These are phyloP conservation scores for Zizania palustris DNA, from an alignment of 202 grass and related monocot species.

Conservation along the genomic window DNA sequence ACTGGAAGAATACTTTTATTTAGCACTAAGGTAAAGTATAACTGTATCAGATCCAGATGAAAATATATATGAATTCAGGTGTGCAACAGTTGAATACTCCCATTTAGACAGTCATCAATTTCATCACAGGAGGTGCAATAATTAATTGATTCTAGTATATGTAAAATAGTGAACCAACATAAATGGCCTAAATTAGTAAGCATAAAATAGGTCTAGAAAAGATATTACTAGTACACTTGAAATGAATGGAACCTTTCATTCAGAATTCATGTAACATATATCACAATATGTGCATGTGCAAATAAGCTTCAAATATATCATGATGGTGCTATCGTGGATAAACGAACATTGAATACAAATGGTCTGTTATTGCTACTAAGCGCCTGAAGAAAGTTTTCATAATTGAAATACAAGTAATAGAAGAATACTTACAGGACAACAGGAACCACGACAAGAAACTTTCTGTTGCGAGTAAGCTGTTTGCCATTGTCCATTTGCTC, in stretches of 20 bases:
- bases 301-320: slow-evolving; percentile 21
- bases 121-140: background rate
- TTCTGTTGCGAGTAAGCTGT: slow-evolving; percentile 59
- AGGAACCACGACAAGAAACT: slow-evolving; percentile 56
- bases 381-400: background rate
- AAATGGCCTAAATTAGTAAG: background rate
- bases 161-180: background rate
- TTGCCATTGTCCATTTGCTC: slow-evolving; percentile 66
- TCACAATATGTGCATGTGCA: background rate
- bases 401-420: slow-evolving; percentile 20
- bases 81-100: slow-evolving; percentile 1
- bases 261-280: slow-evolving; percentile 10
- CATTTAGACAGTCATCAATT: slow-evolving; percentile 13
- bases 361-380: background rate
- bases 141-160: background rate
- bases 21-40: slow-evolving; percentile 11
- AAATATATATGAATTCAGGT: background rate
- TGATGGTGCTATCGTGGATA: background rate
- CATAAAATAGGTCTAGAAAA: background rate
- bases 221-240: background rate
- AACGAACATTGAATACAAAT: slow-evolving; percentile 4
- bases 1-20: slow-evolving; percentile 3
- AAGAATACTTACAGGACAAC: slow-evolving; percentile 53
- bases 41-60: slow-evolving; percentile 10
- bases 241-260: background rate